phyloP scores from a whole-genome alignment of 1,139 yeast species.

The Protomyces arabidopsidicola region DNA sequence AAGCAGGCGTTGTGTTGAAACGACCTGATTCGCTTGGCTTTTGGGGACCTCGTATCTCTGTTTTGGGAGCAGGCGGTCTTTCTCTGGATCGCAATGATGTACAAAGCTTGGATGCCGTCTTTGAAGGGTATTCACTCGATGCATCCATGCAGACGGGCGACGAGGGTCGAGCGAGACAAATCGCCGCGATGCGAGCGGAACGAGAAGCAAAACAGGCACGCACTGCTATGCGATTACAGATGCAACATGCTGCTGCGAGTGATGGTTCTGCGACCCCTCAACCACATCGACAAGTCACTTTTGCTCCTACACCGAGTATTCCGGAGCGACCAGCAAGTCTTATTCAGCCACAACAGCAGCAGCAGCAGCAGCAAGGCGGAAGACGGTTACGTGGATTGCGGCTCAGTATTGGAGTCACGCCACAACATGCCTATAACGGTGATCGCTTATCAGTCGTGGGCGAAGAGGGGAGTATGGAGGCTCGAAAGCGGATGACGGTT shows the following conservation, averaged over 20 bases:
- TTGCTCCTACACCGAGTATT: not conserved
- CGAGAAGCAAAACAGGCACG: conserved; percentile 17
- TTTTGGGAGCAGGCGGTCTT: not conserved
- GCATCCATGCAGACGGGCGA: not conserved
- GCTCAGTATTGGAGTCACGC: not conserved
- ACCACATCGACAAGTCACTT: not conserved
- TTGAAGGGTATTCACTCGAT: not conserved
- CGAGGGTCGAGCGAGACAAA: conserved; percentile 8
- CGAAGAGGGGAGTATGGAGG: not conserved
- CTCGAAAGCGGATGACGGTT: not conserved
- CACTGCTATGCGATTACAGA: conserved; percentile 9
- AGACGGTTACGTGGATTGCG: not conserved
- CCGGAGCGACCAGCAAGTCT: not conserved
- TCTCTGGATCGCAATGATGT: not conserved
- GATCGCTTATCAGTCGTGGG: not conserved
- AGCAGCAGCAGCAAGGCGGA: not conserved
- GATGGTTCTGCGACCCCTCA: not conserved
- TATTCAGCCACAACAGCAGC: not conserved
- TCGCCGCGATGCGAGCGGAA: conserved; percentile 21
- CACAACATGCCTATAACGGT: not conserved
- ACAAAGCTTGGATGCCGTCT: not conserved
- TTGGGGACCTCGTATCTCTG: conserved; percentile 24
- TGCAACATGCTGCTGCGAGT: not conserved
- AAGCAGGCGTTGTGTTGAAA: not conserved
- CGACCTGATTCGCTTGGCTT: conserved; percentile 18